These are phyloP conservation scores for Scorias spongiosa DNA, from an alignment of 2,329 filamentous ascomycete genomes.

Conservation along the genomic window DNA sequence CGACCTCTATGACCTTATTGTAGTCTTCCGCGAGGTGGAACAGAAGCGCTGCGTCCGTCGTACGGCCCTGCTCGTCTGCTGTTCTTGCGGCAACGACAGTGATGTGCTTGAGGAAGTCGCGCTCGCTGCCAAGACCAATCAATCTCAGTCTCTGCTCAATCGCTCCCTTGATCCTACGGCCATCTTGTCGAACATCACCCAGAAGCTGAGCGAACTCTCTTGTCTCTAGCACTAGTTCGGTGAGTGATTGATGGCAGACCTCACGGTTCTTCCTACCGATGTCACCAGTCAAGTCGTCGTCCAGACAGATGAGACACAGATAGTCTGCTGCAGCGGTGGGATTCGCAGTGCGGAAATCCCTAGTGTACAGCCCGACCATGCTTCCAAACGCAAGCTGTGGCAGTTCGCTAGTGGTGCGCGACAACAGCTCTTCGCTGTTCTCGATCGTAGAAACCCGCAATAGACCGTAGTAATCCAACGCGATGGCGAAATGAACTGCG, in stretches of 20 bases:
- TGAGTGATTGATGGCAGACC: constrained; percentile 81
- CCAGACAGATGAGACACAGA: constrained; percentile 78
- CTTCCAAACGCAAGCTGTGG: constrained; percentile 88
- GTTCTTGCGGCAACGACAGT: constrained; percentile 83
- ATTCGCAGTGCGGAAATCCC: constrained; percentile 84
- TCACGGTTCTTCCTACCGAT: constrained; percentile 61
- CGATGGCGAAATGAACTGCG: constrained; percentile 87
- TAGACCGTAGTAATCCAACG: constrained; percentile 75
- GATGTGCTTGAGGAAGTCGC: constrained; percentile 80
- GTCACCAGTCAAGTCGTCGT: constrained; percentile 63
- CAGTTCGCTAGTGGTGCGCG: constrained; percentile 50
- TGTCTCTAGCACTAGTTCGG: constrained; percentile 90
- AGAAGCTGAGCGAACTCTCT: constrained; percentile 88
- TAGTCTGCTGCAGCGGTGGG: constrained; percentile 88
- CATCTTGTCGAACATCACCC: constrained; percentile 78
- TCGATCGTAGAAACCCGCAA: constrained; percentile 73
- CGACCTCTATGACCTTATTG: constrained; percentile 78
- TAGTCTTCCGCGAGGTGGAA: constrained; percentile 94
- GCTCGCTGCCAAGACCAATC: constrained; percentile 64
- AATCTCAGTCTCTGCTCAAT: constrained; percentile 74
- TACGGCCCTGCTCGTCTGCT: constrained; percentile 85
- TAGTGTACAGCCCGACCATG: constrained; percentile 88
- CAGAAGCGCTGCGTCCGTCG: constrained; percentile 82
- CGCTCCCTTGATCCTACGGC: constrained; percentile 67
- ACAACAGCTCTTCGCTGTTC: constrained; percentile 51